Percentiles rank a stretch among this genome's conserved stretches.
Evolutionary conservation across 2,329 filamentous ascomycete species (phyloP).

Genomic region (Fusarium longipes): DNA sequence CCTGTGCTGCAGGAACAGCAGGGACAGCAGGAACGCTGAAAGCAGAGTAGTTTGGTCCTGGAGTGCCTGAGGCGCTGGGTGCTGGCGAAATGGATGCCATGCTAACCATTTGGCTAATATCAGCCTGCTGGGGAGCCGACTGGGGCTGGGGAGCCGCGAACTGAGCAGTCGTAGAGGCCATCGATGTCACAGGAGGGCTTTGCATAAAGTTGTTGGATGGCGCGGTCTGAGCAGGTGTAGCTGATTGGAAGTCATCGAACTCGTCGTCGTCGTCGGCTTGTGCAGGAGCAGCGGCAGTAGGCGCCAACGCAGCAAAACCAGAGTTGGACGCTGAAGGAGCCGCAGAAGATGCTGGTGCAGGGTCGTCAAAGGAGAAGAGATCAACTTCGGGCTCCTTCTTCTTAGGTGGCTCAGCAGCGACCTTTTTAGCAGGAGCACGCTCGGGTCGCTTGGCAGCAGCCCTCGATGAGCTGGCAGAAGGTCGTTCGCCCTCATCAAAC

Average conservation of each 20-base stretch:
- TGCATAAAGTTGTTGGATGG: slow-evolving; percentile 50
- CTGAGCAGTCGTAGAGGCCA: slow-evolving; percentile 68
- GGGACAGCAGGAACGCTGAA: slow-evolving; percentile 58
- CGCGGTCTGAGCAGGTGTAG: slow-evolving; percentile 69
- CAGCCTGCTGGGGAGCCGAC: slow-evolving; percentile 82
- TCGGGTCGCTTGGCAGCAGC: slow-evolving; percentile 50
- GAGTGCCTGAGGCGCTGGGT: slow-evolving; percentile 65
- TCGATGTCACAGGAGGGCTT: slow-evolving; percentile 62
- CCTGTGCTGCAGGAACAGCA: slow-evolving; percentile 53
- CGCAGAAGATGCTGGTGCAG: slow-evolving; percentile 62
- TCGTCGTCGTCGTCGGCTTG: slow-evolving; percentile 77
- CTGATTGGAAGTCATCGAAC: slow-evolving; percentile 97
- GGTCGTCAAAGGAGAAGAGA: slow-evolving; percentile 91
- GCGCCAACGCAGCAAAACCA: slow-evolving; percentile 59
- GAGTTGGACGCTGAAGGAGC: slow-evolving; percentile 60
- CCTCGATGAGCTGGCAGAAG: slow-evolving; percentile 61
- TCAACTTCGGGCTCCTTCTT: slow-evolving; percentile 91
- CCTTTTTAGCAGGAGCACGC: slow-evolving; percentile 53
- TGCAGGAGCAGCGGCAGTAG: slow-evolving; percentile 43
- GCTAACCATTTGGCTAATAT: slow-evolving; percentile 81
- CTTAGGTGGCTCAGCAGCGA: slow-evolving; percentile 73
- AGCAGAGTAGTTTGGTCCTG: slow-evolving; percentile 72
- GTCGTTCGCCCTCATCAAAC: slow-evolving; percentile 78
- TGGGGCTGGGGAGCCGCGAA: slow-evolving; percentile 87
- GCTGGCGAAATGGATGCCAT: slow-evolving; percentile 85